phyloP scores from a whole-genome alignment of 352 stramenopile genomes.

The Globisporangium canariense region DNA sequence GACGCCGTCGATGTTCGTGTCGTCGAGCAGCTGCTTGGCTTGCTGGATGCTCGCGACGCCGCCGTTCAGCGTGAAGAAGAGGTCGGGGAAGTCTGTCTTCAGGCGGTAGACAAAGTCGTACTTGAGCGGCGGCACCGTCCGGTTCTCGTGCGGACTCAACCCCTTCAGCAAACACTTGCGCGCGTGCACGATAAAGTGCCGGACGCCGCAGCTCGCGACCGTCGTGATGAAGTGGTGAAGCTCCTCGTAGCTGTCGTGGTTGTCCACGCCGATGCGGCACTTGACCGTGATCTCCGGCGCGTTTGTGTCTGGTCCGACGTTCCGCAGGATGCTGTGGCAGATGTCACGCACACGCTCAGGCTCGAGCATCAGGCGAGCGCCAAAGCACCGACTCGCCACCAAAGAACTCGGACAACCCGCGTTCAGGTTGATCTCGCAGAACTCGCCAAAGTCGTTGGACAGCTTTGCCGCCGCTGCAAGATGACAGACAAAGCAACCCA shows the following conservation, averaged over 20 bases:
- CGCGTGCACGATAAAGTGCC: constrained; percentile 97
- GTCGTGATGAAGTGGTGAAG: constrained; percentile 93
- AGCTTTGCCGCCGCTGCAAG: constrained; percentile 56
- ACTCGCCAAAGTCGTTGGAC: constrained; percentile 86
- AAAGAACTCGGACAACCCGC: constrained; percentile 91
- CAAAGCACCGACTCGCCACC: constrained; percentile 90
- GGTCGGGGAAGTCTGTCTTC: constrained; percentile 94
- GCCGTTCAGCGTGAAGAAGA: constrained; percentile 98
- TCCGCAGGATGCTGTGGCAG: constrained; percentile 80
- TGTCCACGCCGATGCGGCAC: constrained; percentile 96
- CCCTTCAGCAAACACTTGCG: constrained; percentile 97
- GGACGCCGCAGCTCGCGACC: constrained; percentile 88
- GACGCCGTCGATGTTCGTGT: constrained; percentile 73
- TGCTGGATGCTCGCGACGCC: constrained; percentile 92
- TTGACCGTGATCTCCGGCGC: constrained; percentile 94
- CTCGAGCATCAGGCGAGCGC: constrained; percentile 97
- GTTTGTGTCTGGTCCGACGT: constrained; percentile 27
- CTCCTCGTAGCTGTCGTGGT: constrained; percentile 91
- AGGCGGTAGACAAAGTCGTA: constrained; percentile 95
- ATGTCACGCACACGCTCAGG: constrained; percentile 93
- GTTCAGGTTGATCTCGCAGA: constrained; percentile 97
- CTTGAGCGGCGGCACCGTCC: constrained; percentile 95
- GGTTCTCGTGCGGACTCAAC: constrained; percentile 96
- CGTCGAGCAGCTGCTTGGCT: constrained; percentile 85
- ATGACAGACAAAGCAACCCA: background rate